These are phyloP conservation scores for Mrakia gelida DNA, from an alignment of 768 basidiomycete genomes.

Conservation along the genomic window DNA sequence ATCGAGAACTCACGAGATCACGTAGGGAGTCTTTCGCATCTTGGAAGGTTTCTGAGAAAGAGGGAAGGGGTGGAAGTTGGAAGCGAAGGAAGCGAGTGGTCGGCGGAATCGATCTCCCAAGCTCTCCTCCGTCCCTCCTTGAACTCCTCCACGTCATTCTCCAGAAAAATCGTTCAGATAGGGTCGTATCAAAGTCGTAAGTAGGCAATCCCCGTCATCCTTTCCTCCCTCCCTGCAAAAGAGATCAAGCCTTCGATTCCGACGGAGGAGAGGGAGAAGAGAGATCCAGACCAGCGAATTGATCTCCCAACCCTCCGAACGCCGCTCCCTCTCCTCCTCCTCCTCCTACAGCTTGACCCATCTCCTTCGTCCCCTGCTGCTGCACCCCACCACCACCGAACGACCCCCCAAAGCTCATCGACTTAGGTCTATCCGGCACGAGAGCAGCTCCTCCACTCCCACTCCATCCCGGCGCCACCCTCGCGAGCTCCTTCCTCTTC, in stretches of 20 bases:
- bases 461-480: slow-evolving; percentile 72
- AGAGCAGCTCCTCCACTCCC: slow-evolving; percentile 1
- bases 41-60: background rate
- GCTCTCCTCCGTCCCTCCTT: background rate
- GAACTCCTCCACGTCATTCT: background rate
- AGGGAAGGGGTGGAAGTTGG: background rate
- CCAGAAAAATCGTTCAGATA: background rate
- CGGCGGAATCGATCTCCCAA: background rate
- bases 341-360: too few species aligned
- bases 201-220: background rate
- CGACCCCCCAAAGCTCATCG: background rate
- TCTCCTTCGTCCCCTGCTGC: background rate
- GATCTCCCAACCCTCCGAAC: background rate
- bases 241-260: background rate
- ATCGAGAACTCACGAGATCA: slow-evolving; percentile 10
- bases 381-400: too few species aligned
- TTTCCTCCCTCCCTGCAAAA: background rate
- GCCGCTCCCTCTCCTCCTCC: background rate
- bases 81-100: background rate
- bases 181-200: background rate
- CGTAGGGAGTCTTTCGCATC: slow-evolving; percentile 29
- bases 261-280: background rate
- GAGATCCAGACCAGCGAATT: background rate
- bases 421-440: background rate
- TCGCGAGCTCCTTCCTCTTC: slow-evolving; percentile 63